Evolutionary conservation across 441 rosid species (phyloP).

Genomic region (Erodium texanum): DNA sequence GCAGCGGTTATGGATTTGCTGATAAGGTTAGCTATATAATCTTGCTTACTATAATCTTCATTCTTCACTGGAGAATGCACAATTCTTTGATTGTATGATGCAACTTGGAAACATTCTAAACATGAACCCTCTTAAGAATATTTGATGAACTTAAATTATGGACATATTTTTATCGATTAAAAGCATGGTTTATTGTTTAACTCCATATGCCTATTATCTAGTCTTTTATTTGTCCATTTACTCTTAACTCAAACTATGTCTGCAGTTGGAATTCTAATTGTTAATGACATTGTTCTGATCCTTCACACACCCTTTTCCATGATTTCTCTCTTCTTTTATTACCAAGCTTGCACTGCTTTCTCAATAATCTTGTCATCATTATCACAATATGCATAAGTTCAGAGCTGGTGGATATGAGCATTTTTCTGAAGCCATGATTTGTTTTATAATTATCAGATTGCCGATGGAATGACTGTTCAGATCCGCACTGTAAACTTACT

Average conservation of each 20-base stretch:
- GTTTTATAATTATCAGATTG: conserved; percentile 50
- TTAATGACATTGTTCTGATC: neutral
- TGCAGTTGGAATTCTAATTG: neutral
- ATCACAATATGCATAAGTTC: neutral
- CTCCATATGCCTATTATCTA: neutral
- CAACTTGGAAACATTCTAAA: neutral
- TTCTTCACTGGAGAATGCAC: neutral
- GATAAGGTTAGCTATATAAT: conserved; percentile 74
- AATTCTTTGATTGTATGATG: neutral
- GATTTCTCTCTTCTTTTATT: neutral
- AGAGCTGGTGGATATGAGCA: conserved; percentile 6
- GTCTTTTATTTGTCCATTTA: neutral
- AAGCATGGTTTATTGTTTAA: neutral
- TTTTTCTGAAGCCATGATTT: conserved; percentile 16
- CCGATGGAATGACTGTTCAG: conserved; percentile 97
- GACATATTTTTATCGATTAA: neutral
- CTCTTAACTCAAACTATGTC: neutral
- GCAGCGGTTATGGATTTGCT: conserved; percentile 90
- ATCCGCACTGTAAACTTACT: conserved; percentile 83
- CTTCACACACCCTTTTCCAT: neutral
- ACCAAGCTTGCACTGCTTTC: neutral
- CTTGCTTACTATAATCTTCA: neutral
- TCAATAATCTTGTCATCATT: neutral
- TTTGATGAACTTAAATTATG: neutral
- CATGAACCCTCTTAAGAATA: neutral